Conservation (phyloP, 2,329 filamentous ascomycete species). For the Nemania bipapillata region DNA sequence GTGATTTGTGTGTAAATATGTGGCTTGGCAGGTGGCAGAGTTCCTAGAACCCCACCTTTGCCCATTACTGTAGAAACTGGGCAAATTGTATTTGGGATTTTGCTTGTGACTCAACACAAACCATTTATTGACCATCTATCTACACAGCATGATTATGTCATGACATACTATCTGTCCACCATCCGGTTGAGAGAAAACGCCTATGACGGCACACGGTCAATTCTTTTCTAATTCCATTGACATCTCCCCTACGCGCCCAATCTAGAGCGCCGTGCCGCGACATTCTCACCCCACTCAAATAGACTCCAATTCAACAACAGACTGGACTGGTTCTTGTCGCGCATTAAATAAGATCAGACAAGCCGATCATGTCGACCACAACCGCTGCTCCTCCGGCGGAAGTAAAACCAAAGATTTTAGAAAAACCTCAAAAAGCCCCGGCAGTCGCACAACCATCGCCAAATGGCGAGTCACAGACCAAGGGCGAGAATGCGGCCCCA, state of each 20-base stretch:
- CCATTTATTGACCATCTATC: background rate
- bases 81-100: slow-evolving; percentile 30
- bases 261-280: background rate
- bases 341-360: background rate
- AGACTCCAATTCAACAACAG: slow-evolving; percentile 1
- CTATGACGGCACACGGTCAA: background rate
- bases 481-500: slow-evolving; percentile 39
- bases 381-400: slow-evolving; percentile 37
- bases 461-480: slow-evolving; percentile 38
- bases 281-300: background rate
- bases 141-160: slow-evolving; percentile 13
- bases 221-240: background rate
- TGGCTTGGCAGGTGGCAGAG: background rate
- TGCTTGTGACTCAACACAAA: slow-evolving; percentile 28
- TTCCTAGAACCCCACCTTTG: slow-evolving; percentile 22
- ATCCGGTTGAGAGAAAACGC: background rate
- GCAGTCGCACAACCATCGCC: slow-evolving; percentile 28
- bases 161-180: background rate
- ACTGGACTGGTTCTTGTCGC: background rate
- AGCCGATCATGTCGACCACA: slow-evolving; percentile 39
- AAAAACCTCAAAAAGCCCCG: slow-evolving; percentile 35
- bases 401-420: slow-evolving; percentile 35
- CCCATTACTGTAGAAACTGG: slow-evolving; percentile 24
- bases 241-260: background rate
- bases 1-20: background rate